Conservation (phyloP, 331 rosid genomes). For the Acacia concinna region DNA sequence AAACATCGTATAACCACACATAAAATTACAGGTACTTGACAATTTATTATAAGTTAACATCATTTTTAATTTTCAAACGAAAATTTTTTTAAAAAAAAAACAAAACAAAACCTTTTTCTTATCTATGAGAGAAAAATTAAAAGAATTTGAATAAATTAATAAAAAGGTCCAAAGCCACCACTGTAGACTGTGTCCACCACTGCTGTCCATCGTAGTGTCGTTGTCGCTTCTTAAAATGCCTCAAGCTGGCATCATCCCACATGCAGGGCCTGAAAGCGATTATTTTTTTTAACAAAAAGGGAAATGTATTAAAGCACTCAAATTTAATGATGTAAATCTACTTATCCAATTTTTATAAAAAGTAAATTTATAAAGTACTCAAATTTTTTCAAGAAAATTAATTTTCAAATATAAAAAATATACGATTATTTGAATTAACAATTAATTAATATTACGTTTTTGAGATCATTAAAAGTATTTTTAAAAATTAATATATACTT, state of each 20-base stretch:
- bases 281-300: neutral
- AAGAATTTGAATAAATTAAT: neutral
- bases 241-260: neutral
- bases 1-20: too few species aligned
- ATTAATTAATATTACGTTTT: too few species aligned
- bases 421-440: too few species aligned
- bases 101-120: neutral
- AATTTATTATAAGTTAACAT: neutral
- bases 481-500: too few species aligned
- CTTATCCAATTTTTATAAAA: neutral
- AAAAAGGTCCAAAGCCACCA: neutral
- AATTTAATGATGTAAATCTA: neutral
- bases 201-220: neutral
- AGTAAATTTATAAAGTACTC: neutral
- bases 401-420: too few species aligned
- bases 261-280: neutral
- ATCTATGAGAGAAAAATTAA: neutral
- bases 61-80: neutral
- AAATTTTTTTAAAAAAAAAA: neutral
- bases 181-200: neutral
- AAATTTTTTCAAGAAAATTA: too few species aligned
- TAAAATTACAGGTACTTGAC: too few species aligned
- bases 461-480: too few species aligned
- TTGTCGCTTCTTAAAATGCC: neutral
- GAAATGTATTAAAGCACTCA: neutral